Percentiles rank a stretch among this genome's conserved stretches.
phyloP scores from a whole-genome alignment of 2,329 filamentous ascomycete genomes.

The Stenocarpella maydis region DNA sequence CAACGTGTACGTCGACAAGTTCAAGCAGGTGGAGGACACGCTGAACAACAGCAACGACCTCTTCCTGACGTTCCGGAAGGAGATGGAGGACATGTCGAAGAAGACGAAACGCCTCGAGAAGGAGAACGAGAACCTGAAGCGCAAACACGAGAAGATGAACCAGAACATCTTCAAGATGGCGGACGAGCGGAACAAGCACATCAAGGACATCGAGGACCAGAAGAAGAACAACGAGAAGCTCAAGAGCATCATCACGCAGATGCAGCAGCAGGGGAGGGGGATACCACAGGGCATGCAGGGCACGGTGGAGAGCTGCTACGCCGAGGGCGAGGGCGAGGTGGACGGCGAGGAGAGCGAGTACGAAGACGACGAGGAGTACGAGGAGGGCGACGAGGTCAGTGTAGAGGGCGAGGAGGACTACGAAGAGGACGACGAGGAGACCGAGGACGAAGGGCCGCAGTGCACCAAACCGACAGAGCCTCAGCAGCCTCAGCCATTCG shows the following conservation, averaged over 20 bases:
- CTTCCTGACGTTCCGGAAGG: conserved; percentile 95
- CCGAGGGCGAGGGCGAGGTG: conserved; percentile 57
- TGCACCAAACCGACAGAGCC: conserved; percentile 42
- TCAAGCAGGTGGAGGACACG: conserved; percentile 99
- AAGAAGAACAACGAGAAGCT: conserved; percentile 89
- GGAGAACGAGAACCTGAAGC: conserved; percentile 89
- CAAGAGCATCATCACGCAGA: conserved; percentile 92
- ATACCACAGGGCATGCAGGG: conserved; percentile 70
- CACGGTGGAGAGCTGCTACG: conserved; percentile 67
- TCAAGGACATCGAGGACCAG: conserved; percentile 80
- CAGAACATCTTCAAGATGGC: conserved; percentile 98
- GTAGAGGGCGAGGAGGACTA: conserved; percentile 70
- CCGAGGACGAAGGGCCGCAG: conserved; percentile 46
- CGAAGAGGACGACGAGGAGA: conserved; percentile 46
- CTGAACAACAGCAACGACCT: conserved; percentile 98
- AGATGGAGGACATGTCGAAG: conserved; percentile 99
- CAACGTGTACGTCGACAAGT: conserved; percentile 99
- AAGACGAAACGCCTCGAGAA: conserved; percentile 97
- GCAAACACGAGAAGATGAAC: conserved; percentile 93
- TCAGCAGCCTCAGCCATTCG: conserved; percentile 52
- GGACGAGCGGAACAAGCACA: conserved; percentile 82
- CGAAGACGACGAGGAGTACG: conserved; percentile 68
- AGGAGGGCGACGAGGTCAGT: conserved; percentile 68
- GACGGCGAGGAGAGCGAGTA: conserved; percentile 71
- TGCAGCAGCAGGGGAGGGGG: conserved; percentile 93